These are phyloP conservation scores for Neurospora sp. DNA, from an alignment of 495 filamentous ascomycete genomes.

Conservation along the genomic window DNA sequence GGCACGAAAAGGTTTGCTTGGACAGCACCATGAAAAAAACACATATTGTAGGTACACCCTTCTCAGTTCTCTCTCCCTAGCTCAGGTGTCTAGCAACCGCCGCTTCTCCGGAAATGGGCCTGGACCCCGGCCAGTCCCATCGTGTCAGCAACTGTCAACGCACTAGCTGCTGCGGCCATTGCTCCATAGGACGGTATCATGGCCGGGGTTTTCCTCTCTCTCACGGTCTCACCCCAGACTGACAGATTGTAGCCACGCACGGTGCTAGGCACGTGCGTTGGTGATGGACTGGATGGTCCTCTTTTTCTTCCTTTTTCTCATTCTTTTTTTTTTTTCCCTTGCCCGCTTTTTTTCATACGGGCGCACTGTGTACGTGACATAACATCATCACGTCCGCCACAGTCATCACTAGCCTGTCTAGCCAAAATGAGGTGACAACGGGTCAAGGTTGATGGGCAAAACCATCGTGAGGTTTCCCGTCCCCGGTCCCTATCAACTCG, in stretches of 20 bases:
- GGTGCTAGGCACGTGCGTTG: background rate
- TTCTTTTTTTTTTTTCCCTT: background rate
- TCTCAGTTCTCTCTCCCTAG: too few species aligned
- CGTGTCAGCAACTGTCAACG: background rate
- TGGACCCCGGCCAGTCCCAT: background rate
- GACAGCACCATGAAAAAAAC: too few species aligned
- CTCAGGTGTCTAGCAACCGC: too few species aligned
- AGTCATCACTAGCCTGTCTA: background rate
- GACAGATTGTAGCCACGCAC: background rate
- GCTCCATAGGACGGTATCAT: background rate
- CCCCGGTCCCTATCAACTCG: background rate
- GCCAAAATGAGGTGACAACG: background rate
- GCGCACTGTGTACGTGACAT: background rate
- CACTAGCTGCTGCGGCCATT: background rate
- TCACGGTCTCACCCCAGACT: too few species aligned
- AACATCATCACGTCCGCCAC: background rate
- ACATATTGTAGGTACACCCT: too few species aligned
- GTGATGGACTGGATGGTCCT: background rate
- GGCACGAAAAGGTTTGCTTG: too few species aligned
- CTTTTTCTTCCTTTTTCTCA: background rate
- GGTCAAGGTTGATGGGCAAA: background rate
- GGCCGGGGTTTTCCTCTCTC: background rate
- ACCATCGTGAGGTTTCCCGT: background rate
- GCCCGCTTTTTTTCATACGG: background rate
- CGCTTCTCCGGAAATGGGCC: too few species aligned